A percentile compares a stretch with the other conserved stretches of the same genome.
These are phyloP conservation scores for Cymbopogon flexuosus DNA, from an alignment of 202 grass and related monocot genomes.

Conservation along the genomic window DNA sequence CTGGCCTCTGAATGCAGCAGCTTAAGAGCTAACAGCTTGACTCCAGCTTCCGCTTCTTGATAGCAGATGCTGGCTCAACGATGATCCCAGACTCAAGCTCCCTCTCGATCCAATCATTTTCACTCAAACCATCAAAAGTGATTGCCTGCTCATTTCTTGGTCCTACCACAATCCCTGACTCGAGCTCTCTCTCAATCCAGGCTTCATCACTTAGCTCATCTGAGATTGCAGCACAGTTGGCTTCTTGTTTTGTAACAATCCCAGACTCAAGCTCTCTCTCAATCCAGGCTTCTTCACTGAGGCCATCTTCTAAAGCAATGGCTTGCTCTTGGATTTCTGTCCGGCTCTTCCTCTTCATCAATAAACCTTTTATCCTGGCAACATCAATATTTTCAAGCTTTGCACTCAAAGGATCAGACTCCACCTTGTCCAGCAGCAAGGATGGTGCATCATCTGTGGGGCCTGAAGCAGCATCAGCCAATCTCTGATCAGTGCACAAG, in stretches of 20 bases:
- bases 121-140: constrained; percentile 37
- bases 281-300: constrained; percentile 53
- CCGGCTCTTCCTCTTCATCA: constrained; percentile 44
- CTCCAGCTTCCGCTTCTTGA: constrained; percentile 41
- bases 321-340: constrained; percentile 11
- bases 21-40: constrained; percentile 29
- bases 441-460: constrained; percentile 3
- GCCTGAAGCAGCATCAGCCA: background rate
- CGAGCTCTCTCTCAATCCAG: constrained; percentile 63
- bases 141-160: constrained; percentile 16
- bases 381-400: constrained; percentile 37
- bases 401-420: background rate
- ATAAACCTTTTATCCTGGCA: constrained; percentile 37
- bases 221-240: background rate
- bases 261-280: constrained; percentile 60
- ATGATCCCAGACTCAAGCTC: constrained; percentile 64
- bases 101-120: constrained; percentile 66
- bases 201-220: constrained; percentile 36
- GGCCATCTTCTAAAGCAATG: constrained; percentile 25
- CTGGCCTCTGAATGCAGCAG: background rate
- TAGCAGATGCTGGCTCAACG: constrained; percentile 33
- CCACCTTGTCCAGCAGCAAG: background rate
- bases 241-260: constrained; percentile 39
- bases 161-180: constrained; percentile 50
- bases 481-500: constrained; percentile 17